Conservation (phyloP, 83 land plant genomes). For the Picea mariana region DNA sequence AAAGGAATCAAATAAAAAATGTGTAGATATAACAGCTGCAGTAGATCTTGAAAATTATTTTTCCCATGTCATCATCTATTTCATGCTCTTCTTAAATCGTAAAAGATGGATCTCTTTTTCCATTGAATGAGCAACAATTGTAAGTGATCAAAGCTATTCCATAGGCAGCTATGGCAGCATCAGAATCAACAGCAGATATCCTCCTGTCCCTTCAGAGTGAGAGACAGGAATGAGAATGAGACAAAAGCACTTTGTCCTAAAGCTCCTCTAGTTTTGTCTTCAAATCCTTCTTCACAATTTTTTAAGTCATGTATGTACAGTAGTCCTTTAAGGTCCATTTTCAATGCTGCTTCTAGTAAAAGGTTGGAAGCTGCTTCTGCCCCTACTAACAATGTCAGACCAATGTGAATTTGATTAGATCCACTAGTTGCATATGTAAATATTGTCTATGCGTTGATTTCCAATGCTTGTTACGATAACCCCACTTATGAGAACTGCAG, state of each 20-base stretch:
- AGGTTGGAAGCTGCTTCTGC: slow-evolving; percentile 3
- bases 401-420: not conserved
- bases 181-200: slow-evolving; percentile 33
- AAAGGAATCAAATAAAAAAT: not conserved
- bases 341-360: not conserved
- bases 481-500: no score
- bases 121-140: not conserved
- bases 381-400: not conserved
- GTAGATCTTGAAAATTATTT: slow-evolving; percentile 5
- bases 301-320: not conserved
- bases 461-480: slow-evolving; percentile 1
- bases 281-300: not conserved
- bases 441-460: not conserved
- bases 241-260: slow-evolving; percentile 5
- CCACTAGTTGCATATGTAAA: not conserved
- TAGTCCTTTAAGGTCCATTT: not conserved
- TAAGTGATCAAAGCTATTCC: slow-evolving; percentile 35
- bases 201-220: slow-evolving; percentile 30
- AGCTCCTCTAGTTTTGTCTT: not conserved
- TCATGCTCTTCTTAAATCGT: not conserved
- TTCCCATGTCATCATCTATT: slow-evolving; percentile 8
- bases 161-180: slow-evolving; percentile 23
- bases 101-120: not conserved
- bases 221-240: slow-evolving; percentile 23
- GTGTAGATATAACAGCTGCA: not conserved